phyloP scores from a whole-genome alignment of 805 yeast species.

The Phaffomyces opuntiae region DNA sequence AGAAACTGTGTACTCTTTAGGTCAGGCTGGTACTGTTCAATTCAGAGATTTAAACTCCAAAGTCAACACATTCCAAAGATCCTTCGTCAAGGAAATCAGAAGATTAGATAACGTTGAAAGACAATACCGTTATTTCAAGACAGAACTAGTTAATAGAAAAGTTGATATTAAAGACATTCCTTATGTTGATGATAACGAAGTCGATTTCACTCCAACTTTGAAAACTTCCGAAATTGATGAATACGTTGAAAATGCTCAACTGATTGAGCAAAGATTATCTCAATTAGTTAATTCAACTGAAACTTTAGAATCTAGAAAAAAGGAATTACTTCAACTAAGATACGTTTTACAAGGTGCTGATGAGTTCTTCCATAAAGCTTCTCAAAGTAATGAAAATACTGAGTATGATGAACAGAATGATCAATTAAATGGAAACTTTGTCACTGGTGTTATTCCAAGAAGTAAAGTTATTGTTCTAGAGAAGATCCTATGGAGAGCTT shows the following conservation, averaged over 20 bases:
- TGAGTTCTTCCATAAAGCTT: slow-evolving; percentile 31
- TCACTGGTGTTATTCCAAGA: slow-evolving; percentile 77
- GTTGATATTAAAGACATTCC: slow-evolving; percentile 29
- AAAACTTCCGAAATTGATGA: slow-evolving; percentile 44
- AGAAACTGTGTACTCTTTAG: slow-evolving; percentile 77
- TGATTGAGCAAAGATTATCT: slow-evolving; percentile 67
- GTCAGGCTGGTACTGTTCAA: slow-evolving; percentile 80
- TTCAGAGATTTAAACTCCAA: slow-evolving; percentile 84
- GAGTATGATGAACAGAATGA: neutral
- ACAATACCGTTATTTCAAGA: slow-evolving; percentile 58
- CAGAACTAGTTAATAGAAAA: slow-evolving; percentile 41
- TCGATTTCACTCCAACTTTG: slow-evolving; percentile 22
- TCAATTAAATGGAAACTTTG: slow-evolving; percentile 35
- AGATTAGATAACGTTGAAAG: slow-evolving; percentile 80
- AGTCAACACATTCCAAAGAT: slow-evolving; percentile 80
- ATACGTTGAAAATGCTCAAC: slow-evolving; percentile 54
- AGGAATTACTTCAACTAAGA: slow-evolving; percentile 58
- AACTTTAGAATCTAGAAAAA: slow-evolving; percentile 50
- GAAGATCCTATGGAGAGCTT: slow-evolving; percentile 85
- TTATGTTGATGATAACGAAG: slow-evolving; percentile 22
- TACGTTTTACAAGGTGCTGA: slow-evolving; percentile 44
- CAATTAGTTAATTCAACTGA: slow-evolving; percentile 70
- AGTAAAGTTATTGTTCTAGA: slow-evolving; percentile 64
- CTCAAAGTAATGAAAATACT: slow-evolving; percentile 4
- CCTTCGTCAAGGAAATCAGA: slow-evolving; percentile 85